Conservation (phyloP, 1,139 yeast genomes). For the Pichia sp. region DNA sequence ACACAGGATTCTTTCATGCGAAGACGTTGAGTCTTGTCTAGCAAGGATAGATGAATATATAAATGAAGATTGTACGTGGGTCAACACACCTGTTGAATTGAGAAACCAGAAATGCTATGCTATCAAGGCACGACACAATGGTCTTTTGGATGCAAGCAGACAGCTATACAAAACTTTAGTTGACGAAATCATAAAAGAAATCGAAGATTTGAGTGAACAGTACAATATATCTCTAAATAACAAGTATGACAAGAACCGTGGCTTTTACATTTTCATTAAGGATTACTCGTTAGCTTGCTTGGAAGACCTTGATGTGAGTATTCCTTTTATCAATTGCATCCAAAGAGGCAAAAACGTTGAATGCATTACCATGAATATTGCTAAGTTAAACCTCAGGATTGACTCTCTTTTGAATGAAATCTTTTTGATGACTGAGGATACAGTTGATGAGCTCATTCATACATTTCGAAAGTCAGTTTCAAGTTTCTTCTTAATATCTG, state of each 20-base stretch:
- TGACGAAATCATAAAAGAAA: constrained; percentile 30
- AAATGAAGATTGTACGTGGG: constrained; percentile 38
- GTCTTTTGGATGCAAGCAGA: constrained; percentile 39
- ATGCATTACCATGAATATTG: constrained; percentile 36
- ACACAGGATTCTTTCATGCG: constrained; percentile 25
- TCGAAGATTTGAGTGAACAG: constrained; percentile 22
- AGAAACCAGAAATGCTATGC: constrained; percentile 40
- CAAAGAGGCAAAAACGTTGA: constrained; percentile 31
- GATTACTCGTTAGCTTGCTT: constrained; percentile 6
- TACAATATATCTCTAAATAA: constrained; percentile 26
- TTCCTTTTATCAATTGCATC: constrained; percentile 29
- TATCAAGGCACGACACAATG: constrained; percentile 37
- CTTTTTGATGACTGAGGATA: constrained; percentile 33
- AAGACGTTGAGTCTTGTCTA: constrained; percentile 21
- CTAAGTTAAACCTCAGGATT: constrained; percentile 35
- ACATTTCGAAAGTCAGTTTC: constrained; percentile 28
- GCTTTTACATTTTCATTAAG: constrained; percentile 32
- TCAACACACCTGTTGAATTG: constrained; percentile 32
- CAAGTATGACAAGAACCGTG: constrained; percentile 32
- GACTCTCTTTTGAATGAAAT: constrained; percentile 36
- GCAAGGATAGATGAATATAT: constrained; percentile 28
- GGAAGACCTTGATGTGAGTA: neutral
- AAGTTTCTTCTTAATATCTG: constrained; percentile 36
- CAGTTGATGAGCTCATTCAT: constrained; percentile 28
- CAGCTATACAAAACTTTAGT: constrained; percentile 32